Evolutionary conservation across 345 rosid genomes (phyloP), one percentile per base, ranked within the genome.

Genomic region (Turritis glabra): DNA sequence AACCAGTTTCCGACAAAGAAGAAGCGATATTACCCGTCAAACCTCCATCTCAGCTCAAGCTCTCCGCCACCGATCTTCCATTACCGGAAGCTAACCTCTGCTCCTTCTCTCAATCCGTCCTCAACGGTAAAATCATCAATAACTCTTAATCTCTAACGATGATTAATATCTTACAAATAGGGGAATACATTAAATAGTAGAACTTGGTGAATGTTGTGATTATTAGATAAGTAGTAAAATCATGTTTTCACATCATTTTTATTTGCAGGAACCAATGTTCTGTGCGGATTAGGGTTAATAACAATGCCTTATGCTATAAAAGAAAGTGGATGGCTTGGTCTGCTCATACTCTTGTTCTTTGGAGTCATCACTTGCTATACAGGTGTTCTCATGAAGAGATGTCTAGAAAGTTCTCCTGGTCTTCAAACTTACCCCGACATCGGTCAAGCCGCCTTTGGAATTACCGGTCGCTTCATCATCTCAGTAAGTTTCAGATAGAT

Each of bases 361-460:
- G 90, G 86, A 50, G 15, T 80, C 64, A 71, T 88, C 47, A 77
- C 86, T 50, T 89, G 86, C 68, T 86, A 90, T 69, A 87, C 96
- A 2, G 97, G 92, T 38, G 76, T 82, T 61, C 77, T 91, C 77
- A 52, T 94, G 72, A 84, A 87, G 71, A 73, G 84, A 68, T 94
- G 96, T 77, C 72, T 90, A 67, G 96, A 94, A 60, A 84, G 87
- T 80, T 75, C 90, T 69, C 89, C 95, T 2, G 86, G 86, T n/a
- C 79, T 89, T 71, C 79, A 79, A 14, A 91, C 97, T 73, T 91
- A 87, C 75, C 96, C 96, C 1, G 97, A 94, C 51, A 83, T 91
- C 2, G 98, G 95, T 12, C 92, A 94, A 80, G 97, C 96, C 30
- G 96, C 97, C 68, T 91, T 89, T 37, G 97, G 98, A 3, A 7